Conservation (phyloP, 202 grass and related monocot species). For the Setaria italica region DNA sequence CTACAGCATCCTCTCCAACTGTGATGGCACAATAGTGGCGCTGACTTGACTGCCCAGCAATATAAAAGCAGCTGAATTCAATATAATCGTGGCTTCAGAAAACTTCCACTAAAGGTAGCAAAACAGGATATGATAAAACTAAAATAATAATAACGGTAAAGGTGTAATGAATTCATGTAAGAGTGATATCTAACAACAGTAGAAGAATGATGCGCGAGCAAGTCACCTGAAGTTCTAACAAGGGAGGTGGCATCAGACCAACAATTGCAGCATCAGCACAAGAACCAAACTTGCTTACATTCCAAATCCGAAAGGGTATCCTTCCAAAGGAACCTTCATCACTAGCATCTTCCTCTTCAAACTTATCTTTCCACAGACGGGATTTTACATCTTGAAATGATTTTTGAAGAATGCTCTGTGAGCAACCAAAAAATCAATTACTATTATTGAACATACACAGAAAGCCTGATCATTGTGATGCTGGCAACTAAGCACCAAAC, state of each 20-base stretch:
- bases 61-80: slow-evolving; percentile 91
- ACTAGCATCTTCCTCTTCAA: slow-evolving; percentile 56
- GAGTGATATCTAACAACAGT: slow-evolving; percentile 23
- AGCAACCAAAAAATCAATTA: slow-evolving; percentile 34
- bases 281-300: slow-evolving; percentile 83
- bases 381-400: slow-evolving; percentile 69
- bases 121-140: neutral
- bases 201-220: neutral
- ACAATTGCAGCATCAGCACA: slow-evolving; percentile 87
- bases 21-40: slow-evolving; percentile 86
- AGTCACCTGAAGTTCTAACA: slow-evolving; percentile 91
- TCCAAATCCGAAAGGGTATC: slow-evolving; percentile 86
- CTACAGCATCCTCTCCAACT: slow-evolving; percentile 88
- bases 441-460: neutral
- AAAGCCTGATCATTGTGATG: neutral
- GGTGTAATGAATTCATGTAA: slow-evolving; percentile 2
- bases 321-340: slow-evolving; percentile 67
- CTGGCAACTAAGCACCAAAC: slow-evolving; percentile 3
- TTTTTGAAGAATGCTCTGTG: slow-evolving; percentile 77
- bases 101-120: slow-evolving; percentile 51
- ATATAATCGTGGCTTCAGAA: slow-evolving; percentile 76
- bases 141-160: slow-evolving; percentile 15
- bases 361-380: slow-evolving; percentile 67
- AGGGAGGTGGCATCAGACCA: slow-evolving; percentile 90
- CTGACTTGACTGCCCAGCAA: slow-evolving; percentile 90